Base-by-base conservation (phyloP, 73 alveolate genomes). In the Paramecium bursaria region DNA sequence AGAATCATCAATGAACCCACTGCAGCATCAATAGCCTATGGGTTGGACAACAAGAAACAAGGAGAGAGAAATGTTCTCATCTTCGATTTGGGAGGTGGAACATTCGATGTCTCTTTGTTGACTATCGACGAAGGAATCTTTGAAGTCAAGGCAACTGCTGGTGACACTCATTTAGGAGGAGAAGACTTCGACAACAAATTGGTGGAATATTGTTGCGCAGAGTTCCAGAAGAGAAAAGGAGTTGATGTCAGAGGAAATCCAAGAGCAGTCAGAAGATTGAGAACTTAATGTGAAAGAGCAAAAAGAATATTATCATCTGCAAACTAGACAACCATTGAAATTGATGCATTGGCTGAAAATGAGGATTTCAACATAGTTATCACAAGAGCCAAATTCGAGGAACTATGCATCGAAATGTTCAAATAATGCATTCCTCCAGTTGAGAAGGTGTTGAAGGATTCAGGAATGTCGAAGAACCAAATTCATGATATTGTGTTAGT, bases 251-350 rank as follows among this genome's bases (percentile, higher is more conserved):
- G 89, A 35, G 75, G 90, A 74, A 93, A 88, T 91, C 86, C 88
- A 42, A 90, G 98, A 26, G 99, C 98, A 3, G 14, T 96, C 33
- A 94, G 98, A 51, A 94, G 99, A 61, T 86, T 97, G 86, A 91
- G 98, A 76, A 80, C 98, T 33, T 92, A 95, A 31, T 94, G 98
- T 91, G 99, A 97, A 90, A 95, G 98, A 75, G 98, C 98, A 33
- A 97, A 97, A 92, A 94, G 97, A 75, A 76, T 67, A 48, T 85
- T 93, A 74, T 92, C 96, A 22, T 88, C 97, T 17, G 91, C 98
- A 23, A 86, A 76, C 25, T 91, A 95, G 87, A 97, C 98, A 21
- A 87, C 94, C 54, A 91, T 97, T 74, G 97, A 94, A 85, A 91
- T 94, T 22, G 96, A 95, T 52, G 91, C 95, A 23, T 76, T 95